A percentile compares a stretch with the other conserved stretches of the same genome.
These are phyloP conservation scores for Lasiosphaeria miniovina DNA, from an alignment of 495 filamentous ascomycete species.

Conservation along the genomic window DNA sequence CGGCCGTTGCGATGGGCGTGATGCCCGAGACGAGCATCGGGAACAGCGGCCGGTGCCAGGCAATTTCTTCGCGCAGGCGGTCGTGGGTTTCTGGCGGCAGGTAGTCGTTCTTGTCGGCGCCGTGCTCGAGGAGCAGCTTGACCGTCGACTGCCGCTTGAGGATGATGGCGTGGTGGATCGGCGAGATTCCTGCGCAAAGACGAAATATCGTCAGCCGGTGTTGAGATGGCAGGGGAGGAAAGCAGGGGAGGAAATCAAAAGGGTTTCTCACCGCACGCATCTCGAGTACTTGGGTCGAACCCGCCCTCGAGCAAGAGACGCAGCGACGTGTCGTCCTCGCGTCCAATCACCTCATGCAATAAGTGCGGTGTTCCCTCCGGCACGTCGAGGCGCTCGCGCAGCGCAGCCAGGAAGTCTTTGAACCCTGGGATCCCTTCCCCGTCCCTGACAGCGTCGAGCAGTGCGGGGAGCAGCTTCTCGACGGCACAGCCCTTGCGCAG, in stretches of 20 bases:
- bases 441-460: conserved; percentile 5
- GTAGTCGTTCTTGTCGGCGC: conserved; percentile 16
- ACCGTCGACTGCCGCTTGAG: conserved; percentile 8
- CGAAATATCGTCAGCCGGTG: not conserved
- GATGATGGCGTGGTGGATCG: conserved; percentile 21
- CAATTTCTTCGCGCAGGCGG: not conserved
- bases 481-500: conserved; percentile 17
- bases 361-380: not conserved
- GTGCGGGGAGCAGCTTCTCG: conserved; percentile 1
- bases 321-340: not conserved
- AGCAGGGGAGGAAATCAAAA: not conserved
- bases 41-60: conserved; percentile 2
- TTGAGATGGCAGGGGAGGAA: conserved; percentile 13
- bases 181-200: conserved; percentile 10
- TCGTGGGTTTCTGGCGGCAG: not conserved
- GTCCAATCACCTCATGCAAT: not conserved
- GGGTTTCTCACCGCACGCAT: conserved; percentile 1
- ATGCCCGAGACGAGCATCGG: conserved; percentile 10
- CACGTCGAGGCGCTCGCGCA: conserved; percentile 16
- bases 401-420: conserved; percentile 6
- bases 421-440: conserved; percentile 11
- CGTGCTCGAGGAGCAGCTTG: conserved; percentile 13
- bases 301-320: not conserved
- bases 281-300: not conserved
- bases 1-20: conserved; percentile 5